Evolutionary conservation across 2,329 filamentous ascomycete species (phyloP), one percentile per base, ranked within the genome.

Genomic region (Arthroderma uncinatum): DNA sequence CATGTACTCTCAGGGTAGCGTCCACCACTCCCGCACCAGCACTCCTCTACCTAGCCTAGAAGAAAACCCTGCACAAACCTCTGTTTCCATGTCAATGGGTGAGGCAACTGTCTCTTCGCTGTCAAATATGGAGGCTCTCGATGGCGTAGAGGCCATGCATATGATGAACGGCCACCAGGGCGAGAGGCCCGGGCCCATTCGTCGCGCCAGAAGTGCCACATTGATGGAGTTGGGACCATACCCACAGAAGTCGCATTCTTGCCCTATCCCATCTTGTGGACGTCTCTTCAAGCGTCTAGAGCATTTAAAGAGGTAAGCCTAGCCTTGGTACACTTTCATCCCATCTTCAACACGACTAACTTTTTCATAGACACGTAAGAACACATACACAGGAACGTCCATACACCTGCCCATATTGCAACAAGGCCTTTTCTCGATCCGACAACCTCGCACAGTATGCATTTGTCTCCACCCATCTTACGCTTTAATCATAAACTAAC

Each of bases 361-460:
- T 53, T 56, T 44, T 44, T 59, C 58, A 66, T 81, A 95, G 91
- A 81, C 93, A 98, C 78, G 93, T 98, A 73, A 88, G 93, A 76
- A 98, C 93, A 68, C 93, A 98, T 80, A 98, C 93, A 57, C 93
- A 98, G 80, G 93, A 98, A 79, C 89, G 92, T 76, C 93, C 93
- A 66, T 98, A 98, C 75, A 86, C 94, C 70, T 98, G 93, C 82
- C 87, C 88, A 65, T 86, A 95, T 74, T 98, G 93, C 83, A 95
- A 88, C 81, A 97, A 97, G 80, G 92, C 92, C 64, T 98, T 98
- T 74, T 97, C 93, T 59, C 82, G 93, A 76, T 97, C 92, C 68
- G 93, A 98, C 78, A 98, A 98, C 73, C 86, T 98, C 75, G 93
- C 93, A 73, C 93, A 98, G 87, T 95, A 89, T 73, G 80, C 73